A percentile compares a stretch with the other conserved stretches of the same genome.
Conservation (phyloP, 306 rosid species). For the Trifolium subterraneum region DNA sequence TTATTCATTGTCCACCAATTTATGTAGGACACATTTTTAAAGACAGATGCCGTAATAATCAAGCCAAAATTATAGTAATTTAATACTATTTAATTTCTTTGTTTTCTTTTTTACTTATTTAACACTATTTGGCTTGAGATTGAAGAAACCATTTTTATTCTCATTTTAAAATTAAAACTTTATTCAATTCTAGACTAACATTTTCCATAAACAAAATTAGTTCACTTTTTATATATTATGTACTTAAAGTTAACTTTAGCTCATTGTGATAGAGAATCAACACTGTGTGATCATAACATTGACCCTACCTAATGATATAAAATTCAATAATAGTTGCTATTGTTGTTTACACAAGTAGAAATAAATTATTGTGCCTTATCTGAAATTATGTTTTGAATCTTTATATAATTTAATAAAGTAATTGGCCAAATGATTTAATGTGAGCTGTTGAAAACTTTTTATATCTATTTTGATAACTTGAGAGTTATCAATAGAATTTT, state of each 20-base stretch:
- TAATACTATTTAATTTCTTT: too few species aligned
- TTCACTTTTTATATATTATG: background rate
- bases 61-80: background rate
- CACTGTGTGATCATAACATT: background rate
- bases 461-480: background rate
- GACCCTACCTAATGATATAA: constrained; percentile 1
- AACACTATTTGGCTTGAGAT: background rate
- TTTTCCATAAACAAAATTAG: background rate
- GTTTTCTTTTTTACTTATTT: too few species aligned
- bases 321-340: background rate
- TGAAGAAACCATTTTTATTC: background rate
- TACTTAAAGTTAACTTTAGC: background rate
- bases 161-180: background rate
- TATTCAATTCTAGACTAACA: too few species aligned
- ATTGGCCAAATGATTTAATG: background rate
- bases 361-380: background rate
- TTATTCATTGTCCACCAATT: background rate
- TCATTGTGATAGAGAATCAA: background rate
- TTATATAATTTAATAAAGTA: too few species aligned
- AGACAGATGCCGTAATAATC: background rate
- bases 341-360: background rate
- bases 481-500: too few species aligned
- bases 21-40: background rate
- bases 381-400: background rate
- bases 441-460: background rate